phyloP scores from a whole-genome alignment of 164 flowering plant species.

The Santalum album region DNA sequence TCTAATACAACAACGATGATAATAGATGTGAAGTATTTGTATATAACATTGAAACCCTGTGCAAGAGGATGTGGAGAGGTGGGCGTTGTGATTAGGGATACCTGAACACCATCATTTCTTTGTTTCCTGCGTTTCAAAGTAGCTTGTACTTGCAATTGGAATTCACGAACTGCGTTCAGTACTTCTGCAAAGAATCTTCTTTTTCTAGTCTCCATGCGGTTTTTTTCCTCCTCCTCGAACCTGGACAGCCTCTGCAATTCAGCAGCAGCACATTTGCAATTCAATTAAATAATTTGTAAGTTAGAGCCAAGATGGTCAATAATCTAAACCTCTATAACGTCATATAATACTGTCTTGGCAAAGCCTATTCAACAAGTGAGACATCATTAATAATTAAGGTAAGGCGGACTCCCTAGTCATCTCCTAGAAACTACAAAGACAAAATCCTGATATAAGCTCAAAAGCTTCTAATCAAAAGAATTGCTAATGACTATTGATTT shows the following conservation, averaged over 20 bases:
- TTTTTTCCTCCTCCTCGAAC: constrained; percentile 81
- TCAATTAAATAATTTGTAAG: no score
- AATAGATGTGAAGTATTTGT: no score
- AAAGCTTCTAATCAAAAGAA: no score
- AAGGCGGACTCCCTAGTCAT: background rate
- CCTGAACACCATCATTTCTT: constrained; percentile 91
- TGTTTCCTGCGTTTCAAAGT: constrained; percentile 76
- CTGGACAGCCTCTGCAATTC: constrained; percentile 74
- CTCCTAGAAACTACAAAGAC: background rate
- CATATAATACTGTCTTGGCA: no score
- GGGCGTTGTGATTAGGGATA: constrained; percentile 2
- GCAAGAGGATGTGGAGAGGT: background rate
- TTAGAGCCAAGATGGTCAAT: no score
- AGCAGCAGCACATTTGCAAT: constrained; percentile 1
- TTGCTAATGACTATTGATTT: background rate
- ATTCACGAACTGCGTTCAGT: constrained; percentile 81
- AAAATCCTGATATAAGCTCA: background rate
- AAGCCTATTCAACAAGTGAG: no score
- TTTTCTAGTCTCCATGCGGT: constrained; percentile 63
- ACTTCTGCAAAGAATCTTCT: constrained; percentile 88
- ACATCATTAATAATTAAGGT: no score
- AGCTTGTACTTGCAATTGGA: constrained; percentile 82
- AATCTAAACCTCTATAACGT: no score
- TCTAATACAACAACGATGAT: no score
- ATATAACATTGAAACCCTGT: background rate